Conservation (phyloP, 805 yeast species). For the Myxozyma geophila region DNA sequence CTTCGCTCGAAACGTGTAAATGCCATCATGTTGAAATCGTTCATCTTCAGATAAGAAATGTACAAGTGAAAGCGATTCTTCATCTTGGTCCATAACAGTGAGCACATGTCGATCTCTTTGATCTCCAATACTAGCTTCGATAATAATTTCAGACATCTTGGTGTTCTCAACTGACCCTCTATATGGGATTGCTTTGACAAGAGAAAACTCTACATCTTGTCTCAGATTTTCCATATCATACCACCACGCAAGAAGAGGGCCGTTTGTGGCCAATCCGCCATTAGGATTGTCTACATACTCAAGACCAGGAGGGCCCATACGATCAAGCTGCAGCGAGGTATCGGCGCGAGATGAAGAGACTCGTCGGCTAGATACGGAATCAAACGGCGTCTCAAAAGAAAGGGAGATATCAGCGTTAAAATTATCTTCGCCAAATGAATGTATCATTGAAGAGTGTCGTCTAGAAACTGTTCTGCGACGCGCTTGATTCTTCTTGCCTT, state of each 20-base stretch:
- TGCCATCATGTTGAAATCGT: constrained; percentile 45
- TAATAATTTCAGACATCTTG: constrained; percentile 42
- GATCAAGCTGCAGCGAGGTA: constrained; percentile 29
- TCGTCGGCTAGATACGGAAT: constrained; percentile 5
- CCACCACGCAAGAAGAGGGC: constrained; percentile 29
- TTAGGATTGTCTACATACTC: constrained; percentile 10
- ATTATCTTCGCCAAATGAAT: constrained; percentile 21
- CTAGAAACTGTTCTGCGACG: constrained; percentile 30
- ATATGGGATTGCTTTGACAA: constrained; percentile 27
- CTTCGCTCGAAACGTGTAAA: constrained; percentile 44
- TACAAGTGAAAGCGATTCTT: constrained; percentile 52
- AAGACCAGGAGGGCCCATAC: constrained; percentile 47
- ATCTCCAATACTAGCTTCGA: not conserved
- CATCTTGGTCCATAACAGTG: constrained; percentile 1
- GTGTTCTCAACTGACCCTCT: constrained; percentile 2
- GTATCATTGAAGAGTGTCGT: constrained; percentile 30
- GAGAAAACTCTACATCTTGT: constrained; percentile 41
- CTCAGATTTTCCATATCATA: constrained; percentile 24
- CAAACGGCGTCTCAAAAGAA: constrained; percentile 3
- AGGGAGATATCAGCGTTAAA: constrained; percentile 4
- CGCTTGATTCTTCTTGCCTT: not conserved
- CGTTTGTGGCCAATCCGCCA: constrained; percentile 1
- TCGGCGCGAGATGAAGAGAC: constrained; percentile 23
- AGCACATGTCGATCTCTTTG: not conserved
- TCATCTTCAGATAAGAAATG: constrained; percentile 45